Percentiles rank a stretch among this genome's conserved stretches.
phyloP scores from a whole-genome alignment of 169 alveolate species.

The Plasmodium sp. region DNA sequence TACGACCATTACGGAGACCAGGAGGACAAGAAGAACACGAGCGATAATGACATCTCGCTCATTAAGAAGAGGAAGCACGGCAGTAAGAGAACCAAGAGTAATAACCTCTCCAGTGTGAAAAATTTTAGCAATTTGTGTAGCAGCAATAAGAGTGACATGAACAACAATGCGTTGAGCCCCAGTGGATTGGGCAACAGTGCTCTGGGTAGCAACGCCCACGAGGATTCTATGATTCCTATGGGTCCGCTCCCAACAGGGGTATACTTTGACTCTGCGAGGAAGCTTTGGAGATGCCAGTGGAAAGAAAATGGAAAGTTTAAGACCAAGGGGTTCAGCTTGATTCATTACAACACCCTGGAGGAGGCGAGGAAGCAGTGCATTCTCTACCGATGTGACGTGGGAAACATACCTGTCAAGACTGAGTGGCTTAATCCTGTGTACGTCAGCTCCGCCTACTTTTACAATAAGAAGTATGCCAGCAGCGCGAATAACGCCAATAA shows the following conservation, averaged over 20 bases:
- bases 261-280: slow-evolving; percentile 89
- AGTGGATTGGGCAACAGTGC: background rate
- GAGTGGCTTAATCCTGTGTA: slow-evolving; percentile 88
- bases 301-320: slow-evolving; percentile 90
- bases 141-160: slow-evolving; percentile 20
- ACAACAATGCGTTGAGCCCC: background rate
- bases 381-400: slow-evolving; percentile 88
- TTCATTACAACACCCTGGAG: slow-evolving; percentile 86
- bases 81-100: slow-evolving; percentile 57
- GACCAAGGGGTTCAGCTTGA: slow-evolving; percentile 89
- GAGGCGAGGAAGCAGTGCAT: slow-evolving; percentile 90
- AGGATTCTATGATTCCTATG: slow-evolving; percentile 83
- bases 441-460: slow-evolving; percentile 45
- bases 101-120: slow-evolving; percentile 23
- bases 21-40: slow-evolving; percentile 48
- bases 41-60: slow-evolving; percentile 46
- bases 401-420: slow-evolving; percentile 88
- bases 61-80: slow-evolving; percentile 37
- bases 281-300: slow-evolving; percentile 93
- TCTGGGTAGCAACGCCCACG: slow-evolving; percentile 40
- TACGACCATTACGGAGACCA: slow-evolving; percentile 25
- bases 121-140: slow-evolving; percentile 10
- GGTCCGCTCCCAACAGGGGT: slow-evolving; percentile 91
- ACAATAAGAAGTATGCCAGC: slow-evolving; percentile 45
- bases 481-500: slow-evolving; percentile 2